Percentiles rank a stretch among this genome's conserved stretches.
Evolutionary conservation across 257 asterid species (phyloP).

Genomic region (Osmanthus fragrans): DNA sequence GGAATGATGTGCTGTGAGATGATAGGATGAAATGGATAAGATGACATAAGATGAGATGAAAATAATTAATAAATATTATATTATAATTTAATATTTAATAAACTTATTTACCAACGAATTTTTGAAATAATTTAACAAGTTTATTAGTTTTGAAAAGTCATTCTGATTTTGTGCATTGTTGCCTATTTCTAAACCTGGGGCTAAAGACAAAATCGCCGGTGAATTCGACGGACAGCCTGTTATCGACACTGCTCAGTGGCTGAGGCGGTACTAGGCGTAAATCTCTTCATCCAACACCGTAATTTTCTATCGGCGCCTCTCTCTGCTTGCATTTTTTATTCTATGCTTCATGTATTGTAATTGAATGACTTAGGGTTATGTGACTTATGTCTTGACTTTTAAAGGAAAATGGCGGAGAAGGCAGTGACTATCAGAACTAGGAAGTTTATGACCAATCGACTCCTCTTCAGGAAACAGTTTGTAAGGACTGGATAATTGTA

Average conservation of each 20-base stretch:
- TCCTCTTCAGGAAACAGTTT: constrained; percentile 83
- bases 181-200: constrained; percentile 31
- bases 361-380: constrained; percentile 6
- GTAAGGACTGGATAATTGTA: constrained; percentile 29
- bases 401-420: constrained; percentile 82
- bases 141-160: too few species aligned
- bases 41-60: too few species aligned
- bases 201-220: neutral
- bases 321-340: neutral
- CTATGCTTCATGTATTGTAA: neutral
- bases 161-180: too few species aligned
- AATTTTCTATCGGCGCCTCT: neutral
- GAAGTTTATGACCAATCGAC: constrained; percentile 89
- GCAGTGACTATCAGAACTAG: constrained; percentile 86
- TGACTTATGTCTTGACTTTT: neutral
- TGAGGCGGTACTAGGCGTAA: constrained; percentile 26
- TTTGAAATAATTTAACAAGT: too few species aligned
- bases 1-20: too few species aligned
- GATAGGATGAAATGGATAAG: too few species aligned
- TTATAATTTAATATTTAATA: too few species aligned
- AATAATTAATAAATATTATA: too few species aligned
- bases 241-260: constrained; percentile 18
- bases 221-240: constrained; percentile 15
- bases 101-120: too few species aligned
- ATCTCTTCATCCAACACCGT: constrained; percentile 30